Evolutionary conservation across 139 green algal species (phyloP).

Genomic region (Deuterostichococcus epilithicus): DNA sequence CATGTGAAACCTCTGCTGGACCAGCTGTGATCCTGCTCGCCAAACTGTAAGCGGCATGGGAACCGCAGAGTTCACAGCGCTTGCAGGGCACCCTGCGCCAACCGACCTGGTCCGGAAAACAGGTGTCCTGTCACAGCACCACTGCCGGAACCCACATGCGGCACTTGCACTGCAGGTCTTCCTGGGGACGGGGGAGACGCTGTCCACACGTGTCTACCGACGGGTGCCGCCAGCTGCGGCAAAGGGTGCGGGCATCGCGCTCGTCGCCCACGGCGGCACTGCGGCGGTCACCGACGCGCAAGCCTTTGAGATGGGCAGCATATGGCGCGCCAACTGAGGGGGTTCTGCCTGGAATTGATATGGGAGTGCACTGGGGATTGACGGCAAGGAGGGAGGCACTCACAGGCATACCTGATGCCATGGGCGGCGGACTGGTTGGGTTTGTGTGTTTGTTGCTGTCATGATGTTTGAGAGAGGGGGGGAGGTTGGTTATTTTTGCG

Average conservation of each 20-base stretch:
- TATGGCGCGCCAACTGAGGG: constrained; percentile 5
- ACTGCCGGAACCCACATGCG: neutral
- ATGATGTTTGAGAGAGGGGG: no score
- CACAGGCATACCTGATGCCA: no score
- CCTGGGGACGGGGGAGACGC: no score
- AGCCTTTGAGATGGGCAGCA: constrained; percentile 12
- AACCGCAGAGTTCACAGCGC: no score
- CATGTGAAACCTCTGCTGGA: no score
- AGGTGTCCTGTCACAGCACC: neutral
- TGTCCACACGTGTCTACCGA: constrained; percentile 19
- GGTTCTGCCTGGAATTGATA: neutral
- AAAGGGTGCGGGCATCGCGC: neutral
- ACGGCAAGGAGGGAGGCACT: no score
- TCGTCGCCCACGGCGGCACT: constrained; percentile 11
- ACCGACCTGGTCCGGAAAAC: no score
- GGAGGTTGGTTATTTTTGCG: no score
- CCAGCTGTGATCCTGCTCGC: no score
- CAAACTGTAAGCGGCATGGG: no score
- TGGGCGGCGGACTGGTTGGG: no score
- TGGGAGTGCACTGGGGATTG: neutral
- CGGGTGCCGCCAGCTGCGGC: neutral
- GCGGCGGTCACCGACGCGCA: neutral
- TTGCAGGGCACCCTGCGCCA: neutral
- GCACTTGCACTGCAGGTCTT: neutral
- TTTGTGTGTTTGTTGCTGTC: no score